Conservation (phyloP, 805 yeast genomes). For the Peterozyma toletana region DNA sequence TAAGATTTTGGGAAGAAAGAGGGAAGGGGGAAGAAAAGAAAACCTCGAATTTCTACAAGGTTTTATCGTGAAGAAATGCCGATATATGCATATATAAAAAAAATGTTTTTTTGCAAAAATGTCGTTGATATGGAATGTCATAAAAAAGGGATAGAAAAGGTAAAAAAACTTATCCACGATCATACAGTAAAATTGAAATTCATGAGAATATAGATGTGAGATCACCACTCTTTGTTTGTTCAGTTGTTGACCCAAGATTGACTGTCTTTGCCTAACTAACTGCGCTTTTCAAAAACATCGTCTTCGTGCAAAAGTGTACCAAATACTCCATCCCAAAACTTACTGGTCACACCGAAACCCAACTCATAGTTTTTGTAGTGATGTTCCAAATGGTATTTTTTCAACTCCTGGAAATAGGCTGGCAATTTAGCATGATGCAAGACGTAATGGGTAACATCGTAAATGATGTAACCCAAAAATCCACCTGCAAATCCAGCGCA, state of each 20-base stretch:
- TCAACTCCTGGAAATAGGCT: constrained; percentile 62
- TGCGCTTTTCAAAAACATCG: constrained; percentile 34
- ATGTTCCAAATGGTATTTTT: constrained; percentile 92
- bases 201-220: too few species aligned
- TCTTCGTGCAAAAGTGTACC: constrained; percentile 63
- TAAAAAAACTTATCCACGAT: too few species aligned
- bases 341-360: constrained; percentile 94
- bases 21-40: too few species aligned
- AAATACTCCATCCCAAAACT: constrained; percentile 91
- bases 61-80: too few species aligned
- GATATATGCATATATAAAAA: too few species aligned
- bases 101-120: too few species aligned
- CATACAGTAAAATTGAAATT: too few species aligned
- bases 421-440: constrained; percentile 89
- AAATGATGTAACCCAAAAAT: constrained; percentile 83
- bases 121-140: too few species aligned
- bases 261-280: constrained; percentile 20
- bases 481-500: constrained; percentile 96
- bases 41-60: too few species aligned
- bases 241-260: too few species aligned
- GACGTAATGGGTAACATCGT: constrained; percentile 91
- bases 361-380: constrained; percentile 95
- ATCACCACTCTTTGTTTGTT: constrained; percentile 7
- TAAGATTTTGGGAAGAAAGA: too few species aligned
- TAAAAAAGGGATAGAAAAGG: too few species aligned